Base-by-base conservation (phyloP, 768 basidiomycete species). In the Pleurotus djamor region DNA sequence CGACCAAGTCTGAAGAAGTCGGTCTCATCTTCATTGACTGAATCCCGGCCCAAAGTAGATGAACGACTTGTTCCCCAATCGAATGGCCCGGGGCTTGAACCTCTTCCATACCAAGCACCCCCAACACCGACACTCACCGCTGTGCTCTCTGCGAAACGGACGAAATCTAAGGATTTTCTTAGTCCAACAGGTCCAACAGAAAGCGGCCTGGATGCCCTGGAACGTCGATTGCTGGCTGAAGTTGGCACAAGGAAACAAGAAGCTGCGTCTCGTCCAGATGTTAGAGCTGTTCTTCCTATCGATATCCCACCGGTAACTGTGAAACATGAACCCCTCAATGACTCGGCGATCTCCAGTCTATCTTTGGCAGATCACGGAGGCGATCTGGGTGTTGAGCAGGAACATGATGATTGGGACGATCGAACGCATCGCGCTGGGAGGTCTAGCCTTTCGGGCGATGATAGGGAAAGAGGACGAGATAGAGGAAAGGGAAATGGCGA, bases 171-270 rank as follows among this genome's bases (percentile, higher is more conserved):
- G 4, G 63, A 60, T 52, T 38, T 60, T 41, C 52, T 62, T 64
- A 60, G 57, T 48, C 64, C 59, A 64, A 52, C 57, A 61, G 44
- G 62, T 65, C 58, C 72, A 65, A 38, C 62, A 3, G 83, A 83
- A 64, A 85, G 77, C 52, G 90, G 90, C 7, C 72, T 93, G 3
- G 90, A 93, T 62, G 90, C 86, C 3, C 72, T 93, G 6, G 91
- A 93, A 67, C 76, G 83, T 50, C 76, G 85, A 54, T 73, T 93
- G 3, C 71, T 88, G 0, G 85, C 83, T 0, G 85, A 92, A 65
- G 90, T 92, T 5, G 91, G 91, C 32, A 92, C 90, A 16, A 78
- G 85, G 52, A 82, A 82, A 66, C 59, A 74, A 4, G 76, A 76
- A 32, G 63, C 66, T 8, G 67, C 63, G 35, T 69, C 74, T 38